A percentile compares a stretch with the other conserved stretches of the same genome.
Conservation (phyloP, 1,284 basidiomycete species). For the Rhodotorula mucilaginosa region DNA sequence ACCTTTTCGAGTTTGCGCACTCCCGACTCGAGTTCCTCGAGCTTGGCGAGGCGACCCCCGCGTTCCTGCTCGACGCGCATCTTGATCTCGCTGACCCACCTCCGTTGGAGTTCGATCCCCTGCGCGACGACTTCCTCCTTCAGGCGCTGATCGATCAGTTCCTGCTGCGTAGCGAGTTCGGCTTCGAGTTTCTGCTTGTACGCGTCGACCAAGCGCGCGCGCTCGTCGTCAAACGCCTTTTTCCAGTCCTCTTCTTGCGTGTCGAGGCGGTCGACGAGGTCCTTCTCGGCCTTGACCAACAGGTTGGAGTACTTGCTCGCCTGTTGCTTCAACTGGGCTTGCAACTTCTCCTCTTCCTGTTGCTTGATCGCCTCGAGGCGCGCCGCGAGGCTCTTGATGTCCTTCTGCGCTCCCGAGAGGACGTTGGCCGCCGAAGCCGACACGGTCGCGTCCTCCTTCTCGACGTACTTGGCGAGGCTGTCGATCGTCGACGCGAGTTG, state of each 20-base stretch:
- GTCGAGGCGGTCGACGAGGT: conserved; percentile 76
- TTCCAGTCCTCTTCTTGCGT: conserved; percentile 83
- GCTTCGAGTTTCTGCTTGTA: conserved; percentile 83
- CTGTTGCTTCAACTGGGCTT: conserved; percentile 76
- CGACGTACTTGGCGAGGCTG: conserved; percentile 72
- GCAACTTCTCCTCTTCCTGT: conserved; percentile 67
- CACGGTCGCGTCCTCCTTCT: conserved; percentile 48
- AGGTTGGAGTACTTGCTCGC: conserved; percentile 78
- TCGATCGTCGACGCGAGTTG: conserved; percentile 94
- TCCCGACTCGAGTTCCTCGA: conserved; percentile 86
- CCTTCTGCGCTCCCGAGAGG: conserved; percentile 65
- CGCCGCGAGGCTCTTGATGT: conserved; percentile 73
- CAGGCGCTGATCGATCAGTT: conserved; percentile 88
- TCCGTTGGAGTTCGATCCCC: conserved; percentile 92
- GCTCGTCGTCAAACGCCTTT: conserved; percentile 77
- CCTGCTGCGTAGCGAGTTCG: conserved; percentile 83
- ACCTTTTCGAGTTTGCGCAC: conserved; percentile 88
- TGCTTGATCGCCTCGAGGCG: conserved; percentile 74
- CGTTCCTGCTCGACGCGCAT: conserved; percentile 94
- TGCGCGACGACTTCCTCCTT: conserved; percentile 94
- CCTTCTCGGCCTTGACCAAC: conserved; percentile 78
- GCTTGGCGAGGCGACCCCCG: conserved; percentile 87
- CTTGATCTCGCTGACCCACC: conserved; percentile 96
- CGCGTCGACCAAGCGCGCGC: conserved; percentile 66
- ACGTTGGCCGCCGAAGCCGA: conserved; percentile 60